These are phyloP conservation scores for Sanguinoderma infundibulare DNA, from an alignment of 1,284 basidiomycete genomes.

Conservation along the genomic window DNA sequence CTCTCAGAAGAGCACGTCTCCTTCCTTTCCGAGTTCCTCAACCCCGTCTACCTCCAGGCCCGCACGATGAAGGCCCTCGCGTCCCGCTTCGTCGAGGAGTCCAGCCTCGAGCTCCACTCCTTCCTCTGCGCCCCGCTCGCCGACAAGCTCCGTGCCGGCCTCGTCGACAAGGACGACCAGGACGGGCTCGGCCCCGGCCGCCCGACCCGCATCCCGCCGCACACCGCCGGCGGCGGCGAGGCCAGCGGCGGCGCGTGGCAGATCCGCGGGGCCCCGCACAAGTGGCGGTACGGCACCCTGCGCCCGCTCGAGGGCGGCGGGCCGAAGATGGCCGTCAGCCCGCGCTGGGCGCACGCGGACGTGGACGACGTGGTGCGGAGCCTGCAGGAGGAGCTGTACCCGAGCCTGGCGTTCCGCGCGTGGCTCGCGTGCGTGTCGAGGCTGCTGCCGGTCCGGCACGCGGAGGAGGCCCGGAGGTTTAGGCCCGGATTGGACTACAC, in stretches of 20 bases:
- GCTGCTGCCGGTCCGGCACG: constrained; percentile 76
- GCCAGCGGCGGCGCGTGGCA: constrained; percentile 67
- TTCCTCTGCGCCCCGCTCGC: constrained; percentile 80
- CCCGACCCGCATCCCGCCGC: constrained; percentile 62
- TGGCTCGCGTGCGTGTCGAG: constrained; percentile 87
- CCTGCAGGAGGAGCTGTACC: constrained; percentile 78
- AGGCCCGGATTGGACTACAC: constrained; percentile 96
- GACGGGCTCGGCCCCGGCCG: constrained; percentile 68
- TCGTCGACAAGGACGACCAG: constrained; percentile 67
- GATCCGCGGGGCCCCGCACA: constrained; percentile 89
- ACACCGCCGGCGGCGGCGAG: constrained; percentile 56
- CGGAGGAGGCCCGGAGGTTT: constrained; percentile 85
- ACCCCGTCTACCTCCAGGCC: constrained; percentile 88
- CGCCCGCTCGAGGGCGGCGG: constrained; percentile 23
- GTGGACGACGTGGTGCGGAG: constrained; percentile 64
- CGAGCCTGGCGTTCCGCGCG: constrained; percentile 85
- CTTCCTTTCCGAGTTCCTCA: constrained; percentile 84
- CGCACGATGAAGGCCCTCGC: constrained; percentile 85
- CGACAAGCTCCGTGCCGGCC: constrained; percentile 64
- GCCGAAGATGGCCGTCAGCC: constrained; percentile 42
- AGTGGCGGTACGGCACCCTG: constrained; percentile 89
- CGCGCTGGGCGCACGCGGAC: constrained; percentile 54
- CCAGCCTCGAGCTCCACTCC: constrained; percentile 88
- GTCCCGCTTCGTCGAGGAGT: constrained; percentile 86
- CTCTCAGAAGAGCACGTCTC: constrained; percentile 66